These are phyloP conservation scores for Populus davidiana DNA, from an alignment of 345 rosid genomes.

Conservation along the genomic window DNA sequence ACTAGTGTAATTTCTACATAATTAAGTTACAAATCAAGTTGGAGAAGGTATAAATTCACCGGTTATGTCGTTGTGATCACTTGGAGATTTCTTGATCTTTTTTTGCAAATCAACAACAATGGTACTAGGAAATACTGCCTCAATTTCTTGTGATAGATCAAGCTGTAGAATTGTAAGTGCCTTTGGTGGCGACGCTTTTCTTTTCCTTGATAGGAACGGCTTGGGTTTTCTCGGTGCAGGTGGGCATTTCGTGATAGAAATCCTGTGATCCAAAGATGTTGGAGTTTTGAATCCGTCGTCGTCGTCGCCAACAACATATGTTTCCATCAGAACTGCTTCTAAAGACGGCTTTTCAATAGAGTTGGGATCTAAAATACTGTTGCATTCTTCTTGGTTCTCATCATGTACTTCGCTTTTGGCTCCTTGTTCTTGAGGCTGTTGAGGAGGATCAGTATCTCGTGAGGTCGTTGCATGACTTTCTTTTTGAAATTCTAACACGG, in stretches of 20 bases:
- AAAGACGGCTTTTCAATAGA: background rate
- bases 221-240: slow-evolving; percentile 21
- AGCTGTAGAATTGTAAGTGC: slow-evolving; percentile 20
- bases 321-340: slow-evolving; percentile 2
- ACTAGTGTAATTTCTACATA: background rate
- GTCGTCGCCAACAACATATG: background rate
- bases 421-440: background rate
- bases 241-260: slow-evolving; percentile 24
- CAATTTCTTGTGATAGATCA: slow-evolving; percentile 47
- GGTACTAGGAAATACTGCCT: slow-evolving; percentile 36
- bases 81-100: slow-evolving; percentile 62
- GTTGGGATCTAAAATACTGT: background rate
- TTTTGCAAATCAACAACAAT: slow-evolving; percentile 6
- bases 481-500: background rate
- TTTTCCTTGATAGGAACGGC: slow-evolving; percentile 21
- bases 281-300: slow-evolving; percentile 31
- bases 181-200: slow-evolving; percentile 22
- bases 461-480: background rate
- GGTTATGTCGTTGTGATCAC: slow-evolving; percentile 15
- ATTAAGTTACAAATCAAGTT: too few species aligned
- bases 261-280: slow-evolving; percentile 18
- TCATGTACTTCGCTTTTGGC: background rate
- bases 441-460: background rate
- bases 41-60: too few species aligned
- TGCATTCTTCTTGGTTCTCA: background rate